Evolutionary conservation across 768 basidiomycete genomes (phyloP), one percentile per base, ranked within the genome.

Genomic region (Lentinula detonsa): DNA sequence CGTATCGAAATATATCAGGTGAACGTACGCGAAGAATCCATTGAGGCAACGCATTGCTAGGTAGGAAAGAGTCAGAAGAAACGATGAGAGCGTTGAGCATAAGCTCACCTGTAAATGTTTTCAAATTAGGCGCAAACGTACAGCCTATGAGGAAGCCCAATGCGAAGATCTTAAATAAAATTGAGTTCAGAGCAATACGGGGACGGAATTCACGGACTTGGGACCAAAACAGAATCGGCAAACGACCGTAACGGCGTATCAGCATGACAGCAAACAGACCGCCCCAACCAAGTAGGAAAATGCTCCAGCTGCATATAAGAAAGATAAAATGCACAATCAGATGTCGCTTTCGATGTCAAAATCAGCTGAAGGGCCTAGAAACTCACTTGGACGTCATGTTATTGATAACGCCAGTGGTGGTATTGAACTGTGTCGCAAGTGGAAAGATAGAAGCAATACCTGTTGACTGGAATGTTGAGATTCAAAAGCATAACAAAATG

Each of bases 191-290:
- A 34, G 16, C 2, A 13, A 53, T 28, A 34, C 34, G 9, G 34
- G n/a, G 18, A 15, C 2, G 45, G 42, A n/a, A 34, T 49, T 16
- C 18, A 62, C 74, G 23, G 59, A 83, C 83, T 72, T 88, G 87
- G 0, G 85, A 85, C 87, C 87, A 90, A 72, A 88, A 88, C 39
- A 90, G 70, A 11, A 88, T 74, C 0, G 87, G 86, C 1, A 90
- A 77, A 48, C 88, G 81, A 6, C 88, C 88, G 58, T 72, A 79
- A 16, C 85, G 80, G 37, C 86, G 76, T 69, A 88, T 83, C 35
- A 87, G 69, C 74, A 87, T 84, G 5, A 87, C 85, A n/a, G 81
- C 80, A 62, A 82, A 75, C n/a, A 86, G 61, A 18, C 83, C 83
- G 45, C 86, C 85, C 78, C 81, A 83, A 21, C 85, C 85, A 81